A percentile compares a stretch with the other conserved stretches of the same genome.
Evolutionary conservation across 2,329 filamentous ascomycete genomes (phyloP).

Genomic region (Chrysoporthe puriensis): DNA sequence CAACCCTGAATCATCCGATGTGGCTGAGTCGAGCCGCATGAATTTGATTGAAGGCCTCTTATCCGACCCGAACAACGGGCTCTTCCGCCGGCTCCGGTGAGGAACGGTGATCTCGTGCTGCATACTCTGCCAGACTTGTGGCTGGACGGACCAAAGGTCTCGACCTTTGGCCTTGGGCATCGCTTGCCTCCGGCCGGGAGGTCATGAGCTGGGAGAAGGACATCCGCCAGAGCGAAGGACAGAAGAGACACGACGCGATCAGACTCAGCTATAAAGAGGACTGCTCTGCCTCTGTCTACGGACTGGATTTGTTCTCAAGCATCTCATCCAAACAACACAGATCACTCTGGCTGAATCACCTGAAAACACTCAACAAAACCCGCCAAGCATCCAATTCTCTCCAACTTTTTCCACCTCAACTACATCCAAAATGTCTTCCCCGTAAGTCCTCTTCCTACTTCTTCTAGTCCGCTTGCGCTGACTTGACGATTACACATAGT

Average conservation of each 20-base stretch:
- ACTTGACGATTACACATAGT: background rate
- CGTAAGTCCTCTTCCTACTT: constrained; percentile 12
- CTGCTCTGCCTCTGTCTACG: background rate
- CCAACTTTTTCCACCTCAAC: background rate
- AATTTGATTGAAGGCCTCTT: background rate
- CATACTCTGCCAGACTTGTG: background rate
- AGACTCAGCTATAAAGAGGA: constrained; percentile 4
- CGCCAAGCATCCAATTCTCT: background rate
- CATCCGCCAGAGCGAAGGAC: background rate
- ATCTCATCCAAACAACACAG: background rate
- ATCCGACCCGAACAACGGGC: constrained; percentile 6
- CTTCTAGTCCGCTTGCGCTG: background rate
- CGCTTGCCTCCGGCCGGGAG: background rate
- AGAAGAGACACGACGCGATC: background rate
- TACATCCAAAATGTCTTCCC: constrained; percentile 25
- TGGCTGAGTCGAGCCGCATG: constrained; percentile 17
- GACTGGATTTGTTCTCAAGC: background rate
- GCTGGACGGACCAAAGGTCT: too few relatives aligned
- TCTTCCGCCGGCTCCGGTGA: constrained; percentile 8
- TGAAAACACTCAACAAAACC: background rate
- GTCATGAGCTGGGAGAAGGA: background rate
- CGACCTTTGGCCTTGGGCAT: background rate
- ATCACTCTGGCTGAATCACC: background rate
- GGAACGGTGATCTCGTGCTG: background rate
- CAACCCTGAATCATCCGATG: constrained; percentile 25